Evolutionary conservation across 2,329 filamentous ascomycete species (phyloP), one percentile per base, ranked within the genome.

Genomic region (Trichoderma guizhouense): DNA sequence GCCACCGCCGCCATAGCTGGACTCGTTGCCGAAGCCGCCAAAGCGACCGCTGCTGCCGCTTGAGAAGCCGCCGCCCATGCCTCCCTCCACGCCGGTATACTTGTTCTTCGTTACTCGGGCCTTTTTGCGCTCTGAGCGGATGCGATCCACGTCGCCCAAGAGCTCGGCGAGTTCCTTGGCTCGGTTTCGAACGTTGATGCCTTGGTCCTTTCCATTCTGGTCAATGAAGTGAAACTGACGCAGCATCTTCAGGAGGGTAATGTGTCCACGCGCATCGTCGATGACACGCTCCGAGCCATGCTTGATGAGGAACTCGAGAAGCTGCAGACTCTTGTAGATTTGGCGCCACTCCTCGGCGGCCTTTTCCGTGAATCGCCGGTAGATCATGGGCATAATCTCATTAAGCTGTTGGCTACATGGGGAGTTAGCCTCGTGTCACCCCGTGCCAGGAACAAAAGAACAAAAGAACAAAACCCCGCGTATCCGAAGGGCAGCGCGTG

Each of bases 341-440:
- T 99, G 96, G 76, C 96, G 90, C 96, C 96, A 99, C 84, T 99
- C 96, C 81, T 99, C 96, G 71, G 96, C 95, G 8, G 94, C 89
- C 86, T 99, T 99, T 82, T 99, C 96, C 73, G 96, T 99, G 83
- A 99, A 99, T 75, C 96, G 93, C 79, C 97, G 96, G 86, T 99
- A 99, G 80, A 99, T 97, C 94, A 99, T 96, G 76, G 96, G 96
- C 96, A 99, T 99, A 81, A 99, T 98, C 83, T 99, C 96, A 83
- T 98, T 98, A 71, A 99, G 90, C 67, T 95, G 90, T 90, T 97
- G 65, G 69, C 74, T 72, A 67, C 55, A 32, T 26, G 15, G 51
- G 51, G 14, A 11, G 30, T 39, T 18, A 72, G 71, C n/a, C n/a
- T 51, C 43, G 43, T 21, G 43, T 51, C 43, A 51, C 36, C 36